Conservation (phyloP, 441 rosid species). For the Manihot esculenta region DNA sequence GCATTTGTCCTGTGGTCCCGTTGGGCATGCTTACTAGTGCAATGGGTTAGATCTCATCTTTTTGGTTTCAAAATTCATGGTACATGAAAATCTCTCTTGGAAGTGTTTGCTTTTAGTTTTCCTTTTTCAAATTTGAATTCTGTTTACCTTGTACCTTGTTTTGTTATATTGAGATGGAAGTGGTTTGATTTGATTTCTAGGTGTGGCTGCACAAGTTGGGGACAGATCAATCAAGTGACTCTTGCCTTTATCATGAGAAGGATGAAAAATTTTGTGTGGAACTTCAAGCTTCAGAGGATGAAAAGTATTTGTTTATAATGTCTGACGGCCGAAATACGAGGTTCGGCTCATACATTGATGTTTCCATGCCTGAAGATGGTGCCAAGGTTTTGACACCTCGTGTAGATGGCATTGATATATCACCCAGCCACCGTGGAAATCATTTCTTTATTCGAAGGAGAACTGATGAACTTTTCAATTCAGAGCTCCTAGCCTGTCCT, state of each 20-base stretch:
- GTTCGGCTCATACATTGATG: constrained; percentile 60
- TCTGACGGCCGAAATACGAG: constrained; percentile 85
- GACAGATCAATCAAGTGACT: constrained; percentile 61
- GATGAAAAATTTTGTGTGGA: constrained; percentile 78
- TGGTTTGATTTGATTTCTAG: constrained; percentile 42
- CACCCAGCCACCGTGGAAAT: constrained; percentile 76
- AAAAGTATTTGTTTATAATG: constrained; percentile 60
- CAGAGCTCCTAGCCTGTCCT: constrained; percentile 70
- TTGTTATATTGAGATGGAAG: background rate
- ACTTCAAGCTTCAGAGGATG: constrained; percentile 71
- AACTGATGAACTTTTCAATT: constrained; percentile 71
- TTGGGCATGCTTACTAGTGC: background rate
- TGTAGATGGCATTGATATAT: constrained; percentile 60
- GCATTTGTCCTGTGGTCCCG: background rate
- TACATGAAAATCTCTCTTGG: background rate
- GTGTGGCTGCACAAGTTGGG: constrained; percentile 91
- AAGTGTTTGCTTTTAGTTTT: background rate
- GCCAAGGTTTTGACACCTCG: constrained; percentile 75
- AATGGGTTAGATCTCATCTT: background rate
- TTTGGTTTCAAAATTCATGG: background rate
- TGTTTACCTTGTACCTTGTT: too few species aligned
- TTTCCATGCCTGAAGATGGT: constrained; percentile 64
- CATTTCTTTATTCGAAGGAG: constrained; percentile 76
- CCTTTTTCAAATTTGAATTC: background rate
- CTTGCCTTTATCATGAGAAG: constrained; percentile 82